Base-by-base conservation (phyloP, 768 basidiomycete genomes). In the Suillus fuscotomentosus region DNA sequence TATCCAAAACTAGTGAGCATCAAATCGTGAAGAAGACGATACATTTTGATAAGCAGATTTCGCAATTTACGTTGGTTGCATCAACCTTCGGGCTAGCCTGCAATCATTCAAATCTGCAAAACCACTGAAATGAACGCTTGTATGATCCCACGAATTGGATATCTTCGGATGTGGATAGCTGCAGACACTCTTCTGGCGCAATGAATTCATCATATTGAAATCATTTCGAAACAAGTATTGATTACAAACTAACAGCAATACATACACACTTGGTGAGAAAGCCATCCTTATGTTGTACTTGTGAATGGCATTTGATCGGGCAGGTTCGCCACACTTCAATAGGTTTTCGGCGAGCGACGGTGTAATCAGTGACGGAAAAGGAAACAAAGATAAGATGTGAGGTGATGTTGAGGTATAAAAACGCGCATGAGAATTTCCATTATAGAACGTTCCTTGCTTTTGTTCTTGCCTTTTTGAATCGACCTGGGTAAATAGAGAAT, bases 401-500 rank as follows among this genome's bases (percentile, higher is more conserved):
- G 14, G 13, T 15, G 8, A 24, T 2, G 15, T 17, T 10, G 24
- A 51, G 15, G 9, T 31, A 48, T 31, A 53, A 31, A 27, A 31
- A 17, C 51, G 10, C 31, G 17, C 51, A 53, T 31, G 51, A 27
- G 51, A 53, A n/a, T 51, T 20, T 27, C 7, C 7, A 4, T n/a
- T 17, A 10, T 17, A 31, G 51, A 53, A 8, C 51, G 51, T 8
- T 11, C 13, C 36, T 56, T 41, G 15, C 22, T 41, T 57, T 57
- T 9, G 27, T 54, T 57, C 54, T 15, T 31, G 13, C 56, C 38
- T 48, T n/a, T 53, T 55, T 9, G 20, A 24, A 20, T 43, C 60
- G 17, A 41, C 10, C 11, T 2, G 2, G 47, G 47, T 48, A 5
- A 17, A 31, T 47, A 36, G 53, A 48, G 56, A 22, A 75, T 75